Conservation (phyloP, 805 yeast species). For the Candida coquimbonensis region DNA sequence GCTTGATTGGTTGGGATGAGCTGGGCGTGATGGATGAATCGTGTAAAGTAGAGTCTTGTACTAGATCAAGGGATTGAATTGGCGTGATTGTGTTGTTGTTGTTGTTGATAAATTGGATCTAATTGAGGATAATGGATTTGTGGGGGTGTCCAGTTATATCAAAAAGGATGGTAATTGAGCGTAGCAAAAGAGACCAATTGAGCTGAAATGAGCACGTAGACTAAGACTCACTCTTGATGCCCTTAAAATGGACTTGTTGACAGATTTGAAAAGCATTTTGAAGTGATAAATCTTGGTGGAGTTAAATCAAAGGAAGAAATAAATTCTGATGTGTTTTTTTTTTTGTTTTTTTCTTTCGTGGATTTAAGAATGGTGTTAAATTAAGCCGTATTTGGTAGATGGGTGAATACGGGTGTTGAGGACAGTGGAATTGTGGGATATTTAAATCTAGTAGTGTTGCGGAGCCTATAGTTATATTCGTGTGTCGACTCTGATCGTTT, state of each 20-base stretch:
- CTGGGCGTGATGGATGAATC: too few species aligned
- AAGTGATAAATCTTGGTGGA: background rate
- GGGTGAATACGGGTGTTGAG: background rate
- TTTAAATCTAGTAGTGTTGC: too few species aligned
- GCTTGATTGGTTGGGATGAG: too few species aligned
- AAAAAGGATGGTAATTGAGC: background rate
- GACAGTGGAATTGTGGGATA: background rate
- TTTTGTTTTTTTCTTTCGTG: too few species aligned
- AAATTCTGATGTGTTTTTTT: background rate
- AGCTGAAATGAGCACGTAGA: background rate
- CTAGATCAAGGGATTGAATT: too few species aligned
- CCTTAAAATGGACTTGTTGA: slow-evolving; percentile 14
- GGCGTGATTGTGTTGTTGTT: too few species aligned
- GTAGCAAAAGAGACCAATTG: background rate
- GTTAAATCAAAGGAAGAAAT: background rate
- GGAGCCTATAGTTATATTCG: too few species aligned
- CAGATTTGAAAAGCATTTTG: slow-evolving; percentile 13
- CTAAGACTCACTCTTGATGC: slow-evolving; percentile 12
- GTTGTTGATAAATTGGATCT: too few species aligned
- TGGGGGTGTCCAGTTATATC: background rate
- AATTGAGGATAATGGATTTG: background rate
- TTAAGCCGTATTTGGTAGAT: background rate
- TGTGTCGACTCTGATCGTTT: too few species aligned
- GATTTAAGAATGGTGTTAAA: too few species aligned
- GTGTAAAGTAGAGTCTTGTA: too few species aligned